These are phyloP conservation scores for Monilinia vaccinii-corymbosi DNA, from an alignment of 2,329 filamentous ascomycete genomes.

Conservation along the genomic window DNA sequence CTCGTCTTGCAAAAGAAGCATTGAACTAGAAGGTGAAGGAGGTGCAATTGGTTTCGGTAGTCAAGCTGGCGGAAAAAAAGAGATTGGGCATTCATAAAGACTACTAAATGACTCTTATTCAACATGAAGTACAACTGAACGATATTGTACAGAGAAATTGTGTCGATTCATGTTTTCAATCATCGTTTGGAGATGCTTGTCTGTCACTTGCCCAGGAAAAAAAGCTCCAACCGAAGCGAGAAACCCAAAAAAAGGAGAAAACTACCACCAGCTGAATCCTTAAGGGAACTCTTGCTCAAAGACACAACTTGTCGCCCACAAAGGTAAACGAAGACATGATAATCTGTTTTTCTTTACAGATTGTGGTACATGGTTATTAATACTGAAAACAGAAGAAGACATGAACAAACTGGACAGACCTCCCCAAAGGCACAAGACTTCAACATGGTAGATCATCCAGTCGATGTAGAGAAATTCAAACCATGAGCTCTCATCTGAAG, in stretches of 20 bases:
- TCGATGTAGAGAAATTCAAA: neutral
- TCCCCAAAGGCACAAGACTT: neutral
- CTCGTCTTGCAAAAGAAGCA: too few species aligned
- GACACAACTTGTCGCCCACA: neutral
- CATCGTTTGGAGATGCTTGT: too few species aligned
- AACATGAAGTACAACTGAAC: neutral
- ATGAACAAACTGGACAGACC: neutral
- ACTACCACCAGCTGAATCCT: neutral
- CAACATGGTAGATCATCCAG: neutral
- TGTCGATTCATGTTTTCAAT: neutral
- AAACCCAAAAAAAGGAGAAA: neutral
- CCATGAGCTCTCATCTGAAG: neutral
- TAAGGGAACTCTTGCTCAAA: neutral
- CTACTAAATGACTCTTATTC: neutral
- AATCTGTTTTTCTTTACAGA: accelerated
- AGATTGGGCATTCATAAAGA: neutral
- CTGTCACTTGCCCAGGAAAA: neutral
- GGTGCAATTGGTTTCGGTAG: too few species aligned
- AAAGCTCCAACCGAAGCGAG: neutral
- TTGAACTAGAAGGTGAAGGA: too few species aligned
- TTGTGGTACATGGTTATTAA: neutral
- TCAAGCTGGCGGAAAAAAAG: too few species aligned
- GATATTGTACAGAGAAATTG: too few species aligned
- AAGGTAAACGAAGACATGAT: accelerated
- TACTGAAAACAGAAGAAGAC: neutral